Percentiles rank a stretch among this genome's conserved stretches.
These are phyloP conservation scores for Auriscalpium vulgare DNA, from an alignment of 768 basidiomycete species.

Conservation along the genomic window DNA sequence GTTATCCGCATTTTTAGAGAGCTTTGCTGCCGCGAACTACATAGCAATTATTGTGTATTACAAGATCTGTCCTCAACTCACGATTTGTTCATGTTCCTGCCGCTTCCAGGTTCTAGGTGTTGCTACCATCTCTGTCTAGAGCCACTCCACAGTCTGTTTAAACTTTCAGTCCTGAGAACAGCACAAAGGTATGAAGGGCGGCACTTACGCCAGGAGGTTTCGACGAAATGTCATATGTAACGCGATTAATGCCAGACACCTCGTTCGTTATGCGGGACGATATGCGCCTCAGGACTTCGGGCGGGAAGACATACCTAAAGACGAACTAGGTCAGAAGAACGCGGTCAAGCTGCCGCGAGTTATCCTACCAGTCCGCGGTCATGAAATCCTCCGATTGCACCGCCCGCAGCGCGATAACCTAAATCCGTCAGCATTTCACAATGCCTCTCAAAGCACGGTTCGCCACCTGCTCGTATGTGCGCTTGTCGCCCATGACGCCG, in stretches of 20 bases:
- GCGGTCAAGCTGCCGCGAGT: slow-evolving; percentile 1
- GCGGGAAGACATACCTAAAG: slow-evolving; percentile 91
- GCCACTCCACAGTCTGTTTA: slow-evolving; percentile 26
- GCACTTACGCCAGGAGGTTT: slow-evolving; percentile 85
- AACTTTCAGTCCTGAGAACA: neutral
- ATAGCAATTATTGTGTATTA: slow-evolving; percentile 1
- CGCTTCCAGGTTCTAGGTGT: too few relatives aligned
- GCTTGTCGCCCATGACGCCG: slow-evolving; percentile 93
- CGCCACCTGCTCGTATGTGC: slow-evolving; percentile 87
- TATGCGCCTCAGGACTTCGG: slow-evolving; percentile 81
- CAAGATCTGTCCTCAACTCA: neutral
- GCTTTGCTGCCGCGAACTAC: neutral
- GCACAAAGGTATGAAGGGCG: slow-evolving; percentile 6
- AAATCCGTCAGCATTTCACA: neutral
- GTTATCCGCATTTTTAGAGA: neutral
- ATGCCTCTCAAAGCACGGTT: slow-evolving; percentile 5
- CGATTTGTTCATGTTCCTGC: neutral
- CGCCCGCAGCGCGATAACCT: slow-evolving; percentile 91
- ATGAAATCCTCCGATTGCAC: slow-evolving; percentile 99
- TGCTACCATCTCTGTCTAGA: slow-evolving; percentile 7
- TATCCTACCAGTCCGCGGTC: slow-evolving; percentile 91
- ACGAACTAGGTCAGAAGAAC: slow-evolving; percentile 17
- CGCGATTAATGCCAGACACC: slow-evolving; percentile 91
- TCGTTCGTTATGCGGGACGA: slow-evolving; percentile 98
- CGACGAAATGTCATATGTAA: slow-evolving; percentile 93